Conservation (phyloP, 83 land plant species). For the Picea abies region DNA sequence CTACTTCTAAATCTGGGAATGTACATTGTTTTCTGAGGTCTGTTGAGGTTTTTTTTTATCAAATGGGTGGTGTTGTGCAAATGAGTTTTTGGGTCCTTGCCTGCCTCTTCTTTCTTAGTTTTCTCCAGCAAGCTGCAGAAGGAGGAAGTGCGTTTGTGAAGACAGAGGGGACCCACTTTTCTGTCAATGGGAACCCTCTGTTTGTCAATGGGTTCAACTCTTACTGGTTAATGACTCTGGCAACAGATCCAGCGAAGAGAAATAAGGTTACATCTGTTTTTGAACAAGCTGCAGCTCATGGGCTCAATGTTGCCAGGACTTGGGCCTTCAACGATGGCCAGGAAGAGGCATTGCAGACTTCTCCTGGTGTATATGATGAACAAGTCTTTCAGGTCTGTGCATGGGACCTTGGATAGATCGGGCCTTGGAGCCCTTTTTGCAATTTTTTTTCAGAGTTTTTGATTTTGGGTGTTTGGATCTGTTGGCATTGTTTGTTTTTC, state of each 20-base stretch:
- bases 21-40: neutral
- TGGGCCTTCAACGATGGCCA: slow-evolving; percentile 63
- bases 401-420: neutral
- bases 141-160: slow-evolving; percentile 14
- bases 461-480: neutral
- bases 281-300: no score
- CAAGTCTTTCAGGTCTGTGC: slow-evolving; percentile 2
- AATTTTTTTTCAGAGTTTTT: neutral
- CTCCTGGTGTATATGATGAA: no score
- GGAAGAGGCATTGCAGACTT: slow-evolving; percentile 31
- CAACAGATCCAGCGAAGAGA: no score
- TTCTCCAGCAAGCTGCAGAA: no score
- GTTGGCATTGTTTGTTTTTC: no score
- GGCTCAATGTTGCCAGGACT: slow-evolving; percentile 35
- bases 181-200: no score
- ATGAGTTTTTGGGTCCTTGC: neutral
- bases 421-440: neutral
- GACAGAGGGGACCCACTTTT: neutral
- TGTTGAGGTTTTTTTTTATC: neutral
- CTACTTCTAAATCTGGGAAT: neutral
- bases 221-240: no score
- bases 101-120: no score
- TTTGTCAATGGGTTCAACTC: no score
- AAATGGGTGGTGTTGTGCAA: neutral
- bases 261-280: no score